Conservation (phyloP, 305 asterid species). For the Salvia sclarea region DNA sequence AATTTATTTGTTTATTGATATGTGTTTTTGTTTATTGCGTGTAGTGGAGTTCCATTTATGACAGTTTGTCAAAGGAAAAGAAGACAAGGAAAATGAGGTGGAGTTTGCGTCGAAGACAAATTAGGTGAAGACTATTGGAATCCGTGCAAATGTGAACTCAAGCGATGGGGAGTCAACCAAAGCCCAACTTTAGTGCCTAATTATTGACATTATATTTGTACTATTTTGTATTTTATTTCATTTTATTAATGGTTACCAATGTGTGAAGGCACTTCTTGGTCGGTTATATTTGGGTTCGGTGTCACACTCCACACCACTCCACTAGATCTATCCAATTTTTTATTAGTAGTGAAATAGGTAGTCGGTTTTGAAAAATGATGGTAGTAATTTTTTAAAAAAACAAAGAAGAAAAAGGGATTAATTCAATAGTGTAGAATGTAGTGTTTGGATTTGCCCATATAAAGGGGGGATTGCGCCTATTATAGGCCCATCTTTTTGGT, state of each 20-base stretch:
- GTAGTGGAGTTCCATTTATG: not conserved
- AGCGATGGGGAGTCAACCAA: conserved; percentile 18
- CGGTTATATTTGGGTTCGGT: not conserved
- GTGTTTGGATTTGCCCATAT: too few relatives aligned
- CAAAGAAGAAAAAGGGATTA: too few relatives aligned
- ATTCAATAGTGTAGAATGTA: too few relatives aligned
- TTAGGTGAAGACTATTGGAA: conserved; percentile 20
- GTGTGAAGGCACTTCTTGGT: conserved; percentile 24
- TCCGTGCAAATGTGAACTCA: conserved; percentile 26
- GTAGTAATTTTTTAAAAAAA: too few relatives aligned
- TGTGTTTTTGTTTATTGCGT: not conserved
- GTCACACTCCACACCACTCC: conserved; percentile 1
- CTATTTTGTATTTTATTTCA: not conserved
- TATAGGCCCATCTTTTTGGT: too few relatives aligned
- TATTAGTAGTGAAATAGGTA: not conserved
- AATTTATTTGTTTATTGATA: not conserved
- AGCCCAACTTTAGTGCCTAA: not conserved
- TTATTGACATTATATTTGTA: conserved; percentile 10
- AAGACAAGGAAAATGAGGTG: conserved; percentile 22
- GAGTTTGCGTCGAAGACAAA: conserved; percentile 27
- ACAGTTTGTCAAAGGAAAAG: conserved; percentile 15
- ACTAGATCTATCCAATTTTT: not conserved
- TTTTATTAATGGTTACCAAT: conserved; percentile 14
- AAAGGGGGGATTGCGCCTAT: too few relatives aligned
- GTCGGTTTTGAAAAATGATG: too few relatives aligned